These are phyloP conservation scores for Phycomyces nitens DNA, from an alignment of 192 early-diverging fungal species.

Conservation along the genomic window DNA sequence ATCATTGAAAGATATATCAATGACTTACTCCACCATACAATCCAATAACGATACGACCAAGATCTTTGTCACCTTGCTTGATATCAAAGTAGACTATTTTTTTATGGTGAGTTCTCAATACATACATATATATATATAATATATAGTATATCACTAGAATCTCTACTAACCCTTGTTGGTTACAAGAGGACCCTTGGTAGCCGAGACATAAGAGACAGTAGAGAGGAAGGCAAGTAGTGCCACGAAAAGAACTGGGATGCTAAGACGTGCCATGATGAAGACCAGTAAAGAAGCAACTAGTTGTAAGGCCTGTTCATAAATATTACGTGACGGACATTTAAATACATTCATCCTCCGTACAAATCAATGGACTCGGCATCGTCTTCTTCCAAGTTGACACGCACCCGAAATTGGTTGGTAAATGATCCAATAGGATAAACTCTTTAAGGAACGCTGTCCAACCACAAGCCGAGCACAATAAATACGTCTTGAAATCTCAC, in stretches of 20 bases:
- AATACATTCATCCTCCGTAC: too few species aligned
- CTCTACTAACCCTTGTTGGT: slow-evolving; percentile 55
- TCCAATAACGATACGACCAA: slow-evolving; percentile 69
- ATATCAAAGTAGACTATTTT: slow-evolving; percentile 84
- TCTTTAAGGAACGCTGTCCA: too few species aligned
- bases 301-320: too few species aligned
- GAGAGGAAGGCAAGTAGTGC: slow-evolving; percentile 18
- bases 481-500: too few species aligned
- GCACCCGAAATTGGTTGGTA: too few species aligned
- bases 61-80: slow-evolving; percentile 65
- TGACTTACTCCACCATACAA: slow-evolving; percentile 62
- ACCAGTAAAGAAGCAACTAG: not conserved
- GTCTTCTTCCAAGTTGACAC: too few species aligned
- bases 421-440: too few species aligned
- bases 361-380: too few species aligned
- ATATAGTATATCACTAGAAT: too few species aligned
- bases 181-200: slow-evolving; percentile 61
- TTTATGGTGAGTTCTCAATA: slow-evolving; percentile 5
- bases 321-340: too few species aligned
- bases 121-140: not conserved
- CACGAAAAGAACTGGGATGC: slow-evolving; percentile 13
- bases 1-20: too few species aligned
- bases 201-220: slow-evolving; percentile 32
- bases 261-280: slow-evolving; percentile 19
- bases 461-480: too few species aligned